Base-by-base conservation (phyloP, 2,329 filamentous ascomycete genomes). In the Aspergillus oerlinghausenensis region DNA sequence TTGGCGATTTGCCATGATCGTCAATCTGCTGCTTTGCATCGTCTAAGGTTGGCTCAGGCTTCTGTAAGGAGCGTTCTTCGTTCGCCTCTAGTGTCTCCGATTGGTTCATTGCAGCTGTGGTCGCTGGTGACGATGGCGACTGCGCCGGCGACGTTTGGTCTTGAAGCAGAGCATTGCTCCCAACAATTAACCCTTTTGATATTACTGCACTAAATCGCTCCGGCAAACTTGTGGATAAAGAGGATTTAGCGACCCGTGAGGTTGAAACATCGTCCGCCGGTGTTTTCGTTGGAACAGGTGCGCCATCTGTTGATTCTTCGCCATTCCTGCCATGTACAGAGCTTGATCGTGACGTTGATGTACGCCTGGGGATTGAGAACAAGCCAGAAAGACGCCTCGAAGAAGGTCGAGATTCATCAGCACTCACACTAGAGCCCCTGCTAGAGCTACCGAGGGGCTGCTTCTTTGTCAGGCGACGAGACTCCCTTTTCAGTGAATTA, bases 391-490 rank as follows among this genome's bases (percentile, higher is more conserved):
- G 55, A 23, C 61, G 55, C 50, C 60, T 43, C 60, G 51, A 54
- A 1, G 65, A 64, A 8, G 68, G 66, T 23, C 64, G 60, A 25
- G 65, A 60, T 52, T 65, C 63, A 19, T 69, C 67, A n/a, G 63
- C 60, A 54, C 65, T 64, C 14, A 63, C 62, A 52, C 70, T 73
- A 10, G 71, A 68, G 25, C 65, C 66, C 55, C 71, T 64, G 32
- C 64, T 69, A 28, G 67, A 67, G 54, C 56, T 70, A 21, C 58
- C 60, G 3, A 68, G 48, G 1, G 71, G 70, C 47, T 72, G 69
- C 55, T 72, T 74, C 55, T 74, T 74, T 17, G 66, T 68, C 17
- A 74, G 61, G 32, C 71, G 70, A 2, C 68, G 70, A 32, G 69
- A 58, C 17, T 61, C 60, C 43, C 65, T 63, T 48, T 65, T 67